Conservation (phyloP, 164 flowering plant genomes). For the Kingdonia uniflora region DNA sequence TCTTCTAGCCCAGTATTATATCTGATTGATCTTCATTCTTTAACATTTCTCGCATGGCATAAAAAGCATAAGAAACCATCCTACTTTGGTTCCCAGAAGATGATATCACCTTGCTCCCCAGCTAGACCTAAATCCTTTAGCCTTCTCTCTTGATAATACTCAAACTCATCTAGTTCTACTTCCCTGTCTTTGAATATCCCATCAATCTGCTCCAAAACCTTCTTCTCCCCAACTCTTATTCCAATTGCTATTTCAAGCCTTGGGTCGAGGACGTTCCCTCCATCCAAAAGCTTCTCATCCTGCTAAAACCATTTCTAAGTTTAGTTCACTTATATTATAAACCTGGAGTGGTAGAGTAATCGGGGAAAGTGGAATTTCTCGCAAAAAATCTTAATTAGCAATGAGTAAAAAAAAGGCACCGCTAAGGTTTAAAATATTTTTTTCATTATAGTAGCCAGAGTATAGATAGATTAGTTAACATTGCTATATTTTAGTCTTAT, state of each 20-base stretch:
- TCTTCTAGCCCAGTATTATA: too few species aligned
- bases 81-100: slow-evolving; percentile 76
- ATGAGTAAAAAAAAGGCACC: too few species aligned
- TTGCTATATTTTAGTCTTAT: too few species aligned
- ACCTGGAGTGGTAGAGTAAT: too few species aligned
- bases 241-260: slow-evolving; percentile 62
- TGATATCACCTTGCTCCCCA: slow-evolving; percentile 87
- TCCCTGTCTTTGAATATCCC: slow-evolving; percentile 51
- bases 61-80: too few species aligned
- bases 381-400: too few species aligned
- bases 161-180: slow-evolving; percentile 49
- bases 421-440: too few species aligned
- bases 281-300: slow-evolving; percentile 59
- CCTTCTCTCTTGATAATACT: slow-evolving; percentile 91
- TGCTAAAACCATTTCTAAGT: slow-evolving; percentile 15
- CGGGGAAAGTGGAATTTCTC: too few species aligned
- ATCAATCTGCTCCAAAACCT: slow-evolving; percentile 62
- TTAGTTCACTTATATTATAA: background rate
- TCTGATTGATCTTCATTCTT: too few species aligned
- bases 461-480: too few species aligned
- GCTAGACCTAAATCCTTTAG: slow-evolving; percentile 76
- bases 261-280: slow-evolving; percentile 30
- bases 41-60: too few species aligned
- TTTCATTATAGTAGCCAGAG: too few species aligned
- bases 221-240: slow-evolving; percentile 80